A percentile compares a stretch with the other conserved stretches of the same genome.
These are phyloP conservation scores for Talaromyces amestolkiae DNA, from an alignment of 2,329 filamentous ascomycete species.

Conservation along the genomic window DNA sequence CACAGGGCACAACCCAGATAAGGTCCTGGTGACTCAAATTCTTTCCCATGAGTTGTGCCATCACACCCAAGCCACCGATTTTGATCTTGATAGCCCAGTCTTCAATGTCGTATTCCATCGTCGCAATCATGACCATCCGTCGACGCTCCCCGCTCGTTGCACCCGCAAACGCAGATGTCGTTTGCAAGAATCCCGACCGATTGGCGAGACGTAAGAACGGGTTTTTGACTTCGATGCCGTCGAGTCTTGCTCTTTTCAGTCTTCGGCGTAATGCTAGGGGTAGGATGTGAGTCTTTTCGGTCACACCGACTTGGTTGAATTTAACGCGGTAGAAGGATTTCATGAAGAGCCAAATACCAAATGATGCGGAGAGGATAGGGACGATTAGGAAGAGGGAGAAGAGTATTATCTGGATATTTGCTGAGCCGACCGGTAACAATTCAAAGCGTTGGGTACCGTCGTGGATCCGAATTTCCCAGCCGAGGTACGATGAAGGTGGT, in stretches of 20 bases:
- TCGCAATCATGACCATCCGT: conserved; percentile 64
- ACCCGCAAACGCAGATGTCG: conserved; percentile 33
- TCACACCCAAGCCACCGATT: conserved; percentile 67
- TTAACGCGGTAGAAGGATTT: conserved; percentile 63
- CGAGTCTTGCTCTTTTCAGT: conserved; percentile 30
- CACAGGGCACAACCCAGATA: conserved; percentile 63
- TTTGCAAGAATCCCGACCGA: conserved; percentile 39
- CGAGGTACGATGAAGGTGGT: conserved; percentile 55
- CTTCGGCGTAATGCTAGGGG: conserved; percentile 36
- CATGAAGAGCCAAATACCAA: conserved; percentile 57
- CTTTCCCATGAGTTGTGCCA: conserved; percentile 68
- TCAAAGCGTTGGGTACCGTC: conserved; percentile 55
- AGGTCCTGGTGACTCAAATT: conserved; percentile 63
- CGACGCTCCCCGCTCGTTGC: conserved; percentile 31
- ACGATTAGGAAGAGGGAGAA: conserved; percentile 55
- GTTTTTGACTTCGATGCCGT: conserved; percentile 32
- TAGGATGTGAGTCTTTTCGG: conserved; percentile 47
- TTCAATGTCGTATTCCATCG: conserved; percentile 70
- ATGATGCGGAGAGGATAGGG: conserved; percentile 51
- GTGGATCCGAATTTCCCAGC: conserved; percentile 56
- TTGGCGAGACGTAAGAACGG: conserved; percentile 35
- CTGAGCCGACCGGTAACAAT: conserved; percentile 54
- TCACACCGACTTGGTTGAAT: conserved; percentile 59
- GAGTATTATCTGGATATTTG: conserved; percentile 54
- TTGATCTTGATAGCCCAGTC: conserved; percentile 71